Evolutionary conservation across 1,284 basidiomycete genomes (phyloP).

Genomic region (Somion occarium): DNA sequence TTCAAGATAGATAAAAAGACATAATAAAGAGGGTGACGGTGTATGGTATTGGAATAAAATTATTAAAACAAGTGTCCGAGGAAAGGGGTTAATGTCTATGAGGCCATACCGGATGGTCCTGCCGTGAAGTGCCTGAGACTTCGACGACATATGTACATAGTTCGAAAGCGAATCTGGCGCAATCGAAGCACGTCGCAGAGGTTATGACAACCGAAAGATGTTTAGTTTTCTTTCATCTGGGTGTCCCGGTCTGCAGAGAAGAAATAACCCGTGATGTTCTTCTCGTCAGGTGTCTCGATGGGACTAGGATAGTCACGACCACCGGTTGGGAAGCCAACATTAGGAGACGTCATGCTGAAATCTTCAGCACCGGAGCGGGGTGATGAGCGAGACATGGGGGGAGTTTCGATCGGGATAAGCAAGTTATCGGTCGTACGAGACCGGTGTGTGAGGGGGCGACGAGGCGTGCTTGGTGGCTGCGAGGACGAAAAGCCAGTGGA

Average conservation of each 20-base stretch:
- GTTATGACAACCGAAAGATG: neutral
- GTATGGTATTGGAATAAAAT: too few species aligned
- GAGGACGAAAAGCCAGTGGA: neutral
- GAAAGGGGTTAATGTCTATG: too few species aligned
- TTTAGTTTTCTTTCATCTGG: slow-evolving; percentile 1
- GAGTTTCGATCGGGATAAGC: slow-evolving; percentile 15
- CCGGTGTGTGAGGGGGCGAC: slow-evolving; percentile 20
- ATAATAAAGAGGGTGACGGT: too few species aligned
- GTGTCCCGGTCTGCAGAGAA: neutral
- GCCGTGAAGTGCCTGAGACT: too few species aligned
- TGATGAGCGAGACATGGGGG: slow-evolving; percentile 13
- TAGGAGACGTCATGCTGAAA: slow-evolving; percentile 10
- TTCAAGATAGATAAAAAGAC: too few species aligned
- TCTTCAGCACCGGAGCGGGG: slow-evolving; percentile 11
- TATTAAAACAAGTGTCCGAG: too few species aligned
- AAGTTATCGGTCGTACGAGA: slow-evolving; percentile 20
- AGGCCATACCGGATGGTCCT: too few species aligned
- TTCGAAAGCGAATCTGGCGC: too few species aligned
- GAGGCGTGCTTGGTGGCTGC: slow-evolving; percentile 12
- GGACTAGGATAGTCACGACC: slow-evolving; percentile 24
- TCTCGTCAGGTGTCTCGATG: slow-evolving; percentile 17
- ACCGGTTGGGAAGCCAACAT: slow-evolving; percentile 5
- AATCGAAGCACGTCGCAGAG: too few species aligned
- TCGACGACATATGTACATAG: too few species aligned
- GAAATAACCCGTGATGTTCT: slow-evolving; percentile 2